Percentiles rank a stretch among this genome's conserved stretches.
Evolutionary conservation across 2,329 filamentous ascomycete genomes (phyloP).

Genomic region (Coniosporium tulheliwenetii): DNA sequence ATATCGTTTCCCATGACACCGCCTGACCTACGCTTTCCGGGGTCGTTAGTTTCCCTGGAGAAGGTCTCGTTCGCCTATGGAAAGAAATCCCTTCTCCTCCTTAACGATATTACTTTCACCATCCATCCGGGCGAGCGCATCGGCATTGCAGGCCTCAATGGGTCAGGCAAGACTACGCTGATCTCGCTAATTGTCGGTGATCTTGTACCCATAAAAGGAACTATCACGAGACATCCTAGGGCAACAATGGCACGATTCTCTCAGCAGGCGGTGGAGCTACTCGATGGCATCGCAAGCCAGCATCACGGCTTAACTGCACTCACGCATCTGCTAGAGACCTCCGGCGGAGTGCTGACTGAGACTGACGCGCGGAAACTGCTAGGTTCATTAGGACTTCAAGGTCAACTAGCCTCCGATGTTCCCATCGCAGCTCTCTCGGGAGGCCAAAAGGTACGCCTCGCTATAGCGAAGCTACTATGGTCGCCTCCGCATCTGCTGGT

Average conservation of each 20-base stretch:
- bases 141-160: slow-evolving; percentile 65
- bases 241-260: slow-evolving; percentile 63
- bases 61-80: slow-evolving; percentile 50
- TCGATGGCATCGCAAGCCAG: slow-evolving; percentile 54
- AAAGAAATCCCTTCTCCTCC: slow-evolving; percentile 24
- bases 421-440: slow-evolving; percentile 61
- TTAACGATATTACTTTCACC: slow-evolving; percentile 51
- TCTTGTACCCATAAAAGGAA: slow-evolving; percentile 43
- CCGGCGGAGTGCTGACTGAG: too few species aligned
- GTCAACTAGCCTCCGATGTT: slow-evolving; percentile 56
- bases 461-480: slow-evolving; percentile 55
- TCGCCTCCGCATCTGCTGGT: slow-evolving; percentile 55
- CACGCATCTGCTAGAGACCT: too few species aligned
- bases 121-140: slow-evolving; percentile 60
- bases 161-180: slow-evolving; percentile 67
- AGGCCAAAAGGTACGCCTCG: slow-evolving; percentile 52
- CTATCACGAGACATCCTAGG: slow-evolving; percentile 49
- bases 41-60: slow-evolving; percentile 57
- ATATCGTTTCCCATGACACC: slow-evolving; percentile 45
- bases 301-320: slow-evolving; percentile 11
- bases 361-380: slow-evolving; percentile 42
- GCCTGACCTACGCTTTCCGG: slow-evolving; percentile 57
- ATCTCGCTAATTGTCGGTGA: slow-evolving; percentile 53
- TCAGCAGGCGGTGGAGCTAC: slow-evolving; percentile 59
- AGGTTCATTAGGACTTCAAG: slow-evolving; percentile 52